Evolutionary conservation across 2,329 filamentous ascomycete species (phyloP), one percentile per base, ranked within the genome.

Genomic region (Paecilomyces formosus): DNA sequence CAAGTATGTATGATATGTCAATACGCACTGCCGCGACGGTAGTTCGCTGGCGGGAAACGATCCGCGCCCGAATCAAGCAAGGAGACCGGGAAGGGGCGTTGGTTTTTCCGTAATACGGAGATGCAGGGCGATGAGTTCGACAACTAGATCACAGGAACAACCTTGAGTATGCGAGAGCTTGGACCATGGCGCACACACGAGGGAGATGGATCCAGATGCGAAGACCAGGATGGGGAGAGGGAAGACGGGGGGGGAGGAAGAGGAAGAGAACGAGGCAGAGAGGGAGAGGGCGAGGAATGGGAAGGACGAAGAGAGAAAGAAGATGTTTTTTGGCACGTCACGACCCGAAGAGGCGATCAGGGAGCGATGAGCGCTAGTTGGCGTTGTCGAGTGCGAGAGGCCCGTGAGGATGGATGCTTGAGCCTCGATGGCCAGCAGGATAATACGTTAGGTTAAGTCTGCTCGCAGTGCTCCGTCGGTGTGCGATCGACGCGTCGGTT

Each of bases 171-270:
- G 63, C 65, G 63, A 61, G 58, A 59, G 60, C 60, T 60, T 64
- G 65, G 65, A 66, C 67, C 71, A 73, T 73, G 71, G 70, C 66
- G 71, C 67, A 67, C 62, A 66, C 62, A 60, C 64, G 58, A 58
- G 13, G 55, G 49, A 62, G 54, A 57, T 31, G 26, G 50, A 57
- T 52, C 49, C 28, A 53, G 55, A 54, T 53, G 51, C 21, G 56
- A 56, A 54, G 51, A 57, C 45, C n/a, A 26, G 63, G 59, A 61
- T 61, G 60, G 56, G 61, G 62, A 63, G 61, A 59, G 57, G 62
- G 58, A 59, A 60, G 60, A 60, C 49, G 56, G 56, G 45, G 56
- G 53, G 54, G 30, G 50, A 58, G 61, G 54, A 56, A 54, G 62
- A 57, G 61, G 52, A 12, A 56, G 60, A 55, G 62, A 62, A 26